Percentiles rank a stretch among this genome's conserved stretches.
Conservation (phyloP, 441 rosid species). For the Eutrema salsugineum region DNA sequence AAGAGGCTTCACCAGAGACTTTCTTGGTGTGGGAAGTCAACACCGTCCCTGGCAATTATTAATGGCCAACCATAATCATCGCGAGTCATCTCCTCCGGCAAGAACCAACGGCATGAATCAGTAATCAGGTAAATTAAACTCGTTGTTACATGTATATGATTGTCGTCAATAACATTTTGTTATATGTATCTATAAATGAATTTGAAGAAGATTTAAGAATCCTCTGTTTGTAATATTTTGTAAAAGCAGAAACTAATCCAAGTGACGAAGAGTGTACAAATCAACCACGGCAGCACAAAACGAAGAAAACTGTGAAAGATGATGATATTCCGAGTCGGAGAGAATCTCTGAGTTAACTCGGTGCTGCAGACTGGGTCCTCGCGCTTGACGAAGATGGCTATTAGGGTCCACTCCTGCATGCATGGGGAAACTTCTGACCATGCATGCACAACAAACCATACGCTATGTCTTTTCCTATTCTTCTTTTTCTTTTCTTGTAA, state of each 20-base stretch:
- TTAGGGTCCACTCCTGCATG: constrained; percentile 32
- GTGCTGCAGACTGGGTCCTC: constrained; percentile 6
- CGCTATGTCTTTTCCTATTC: constrained; percentile 20
- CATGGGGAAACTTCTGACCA: constrained; percentile 15
- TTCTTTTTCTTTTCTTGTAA: background rate
- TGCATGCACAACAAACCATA: constrained; percentile 30
- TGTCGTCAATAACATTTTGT: background rate
- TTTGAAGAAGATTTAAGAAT: background rate
- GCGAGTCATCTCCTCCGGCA: background rate
- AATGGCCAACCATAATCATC: constrained; percentile 16
- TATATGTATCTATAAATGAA: background rate
- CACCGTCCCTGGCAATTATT: constrained; percentile 20
- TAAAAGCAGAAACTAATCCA: background rate
- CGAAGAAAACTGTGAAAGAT: background rate
- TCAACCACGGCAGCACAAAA: background rate
- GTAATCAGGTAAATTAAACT: background rate
- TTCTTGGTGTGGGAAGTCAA: constrained; percentile 63
- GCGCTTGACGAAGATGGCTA: constrained; percentile 20
- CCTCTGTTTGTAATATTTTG: constrained; percentile 11
- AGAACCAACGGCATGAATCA: background rate
- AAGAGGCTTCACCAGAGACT: constrained; percentile 65
- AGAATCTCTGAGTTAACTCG: constrained; percentile 27
- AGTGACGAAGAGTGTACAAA: background rate
- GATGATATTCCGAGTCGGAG: constrained; percentile 5
- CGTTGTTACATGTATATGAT: background rate